phyloP scores from a whole-genome alignment of 768 basidiomycete species.

The Tylopilus vinaceipallidus region DNA sequence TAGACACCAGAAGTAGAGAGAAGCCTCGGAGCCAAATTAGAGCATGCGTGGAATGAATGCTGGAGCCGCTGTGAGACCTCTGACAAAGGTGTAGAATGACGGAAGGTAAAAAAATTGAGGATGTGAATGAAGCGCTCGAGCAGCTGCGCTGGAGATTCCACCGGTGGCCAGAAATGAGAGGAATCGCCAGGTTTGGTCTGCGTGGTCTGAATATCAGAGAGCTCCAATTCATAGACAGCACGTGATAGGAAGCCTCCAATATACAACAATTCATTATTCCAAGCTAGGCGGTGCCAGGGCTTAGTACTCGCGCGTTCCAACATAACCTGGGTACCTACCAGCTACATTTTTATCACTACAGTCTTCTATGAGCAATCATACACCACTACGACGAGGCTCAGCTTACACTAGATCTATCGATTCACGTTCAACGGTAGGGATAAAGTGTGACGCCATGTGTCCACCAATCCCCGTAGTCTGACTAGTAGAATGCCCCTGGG shows the following conservation, averaged over 20 bases:
- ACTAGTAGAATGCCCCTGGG: constrained; percentile 10
- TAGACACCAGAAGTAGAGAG: not conserved
- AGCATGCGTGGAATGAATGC: not conserved
- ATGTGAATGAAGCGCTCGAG: not conserved
- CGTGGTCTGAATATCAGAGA: not conserved
- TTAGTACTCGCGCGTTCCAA: not conserved
- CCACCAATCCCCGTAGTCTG: constrained; percentile 13
- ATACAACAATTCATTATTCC: not conserved
- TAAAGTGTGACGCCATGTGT: constrained; percentile 8
- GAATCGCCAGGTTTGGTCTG: not conserved
- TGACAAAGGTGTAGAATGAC: not conserved
- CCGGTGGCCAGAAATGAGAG: not conserved
- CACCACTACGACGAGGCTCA: not conserved
- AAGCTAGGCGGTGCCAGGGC: not conserved
- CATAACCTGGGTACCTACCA: constrained; percentile 38
- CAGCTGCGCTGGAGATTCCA: not conserved
- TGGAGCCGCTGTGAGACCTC: not conserved
- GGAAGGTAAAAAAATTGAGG: not conserved
- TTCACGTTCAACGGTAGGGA: constrained; percentile 14
- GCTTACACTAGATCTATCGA: constrained; percentile 10
- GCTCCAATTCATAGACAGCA: not conserved
- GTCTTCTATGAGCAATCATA: not conserved
- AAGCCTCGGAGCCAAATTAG: not conserved
- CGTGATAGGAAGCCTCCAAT: not conserved
- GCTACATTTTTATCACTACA: constrained; percentile 41